Conservation (phyloP, 345 rosid genomes). For the Eucalyptus pauciflora region DNA sequence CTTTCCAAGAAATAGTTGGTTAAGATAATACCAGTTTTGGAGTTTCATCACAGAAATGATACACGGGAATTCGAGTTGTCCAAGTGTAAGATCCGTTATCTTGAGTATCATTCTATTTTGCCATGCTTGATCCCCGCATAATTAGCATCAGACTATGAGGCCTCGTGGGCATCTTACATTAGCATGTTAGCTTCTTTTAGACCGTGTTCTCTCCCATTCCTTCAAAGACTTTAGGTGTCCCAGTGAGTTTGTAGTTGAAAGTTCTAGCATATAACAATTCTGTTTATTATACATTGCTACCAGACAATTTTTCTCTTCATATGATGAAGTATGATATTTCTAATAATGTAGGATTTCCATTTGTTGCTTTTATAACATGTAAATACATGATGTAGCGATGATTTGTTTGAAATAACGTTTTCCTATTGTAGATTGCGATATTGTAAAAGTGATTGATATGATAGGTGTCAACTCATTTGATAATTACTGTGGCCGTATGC, state of each 20-base stretch:
- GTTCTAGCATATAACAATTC: neutral
- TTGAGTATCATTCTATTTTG: neutral
- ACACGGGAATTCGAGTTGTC: neutral
- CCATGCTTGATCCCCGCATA: neutral
- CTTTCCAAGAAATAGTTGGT: neutral
- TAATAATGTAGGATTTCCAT: neutral
- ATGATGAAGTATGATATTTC: neutral
- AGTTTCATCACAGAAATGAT: neutral
- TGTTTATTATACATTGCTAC: neutral
- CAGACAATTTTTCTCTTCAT: neutral
- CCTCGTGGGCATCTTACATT: neutral
- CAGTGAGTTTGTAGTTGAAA: neutral
- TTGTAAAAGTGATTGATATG: neutral
- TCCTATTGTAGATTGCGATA: neutral
- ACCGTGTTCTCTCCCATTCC: neutral
- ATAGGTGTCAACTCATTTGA: neutral
- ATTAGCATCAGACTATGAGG: neutral
- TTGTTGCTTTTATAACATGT: neutral
- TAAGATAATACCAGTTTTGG: neutral
- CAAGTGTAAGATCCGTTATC: neutral
- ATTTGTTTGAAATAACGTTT: neutral
- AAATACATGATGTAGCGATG: neutral
- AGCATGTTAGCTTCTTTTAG: neutral
- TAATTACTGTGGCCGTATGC: neutral
- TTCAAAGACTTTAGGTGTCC: neutral